Conservation (phyloP, 306 rosid species). For the Vigna radiata region DNA sequence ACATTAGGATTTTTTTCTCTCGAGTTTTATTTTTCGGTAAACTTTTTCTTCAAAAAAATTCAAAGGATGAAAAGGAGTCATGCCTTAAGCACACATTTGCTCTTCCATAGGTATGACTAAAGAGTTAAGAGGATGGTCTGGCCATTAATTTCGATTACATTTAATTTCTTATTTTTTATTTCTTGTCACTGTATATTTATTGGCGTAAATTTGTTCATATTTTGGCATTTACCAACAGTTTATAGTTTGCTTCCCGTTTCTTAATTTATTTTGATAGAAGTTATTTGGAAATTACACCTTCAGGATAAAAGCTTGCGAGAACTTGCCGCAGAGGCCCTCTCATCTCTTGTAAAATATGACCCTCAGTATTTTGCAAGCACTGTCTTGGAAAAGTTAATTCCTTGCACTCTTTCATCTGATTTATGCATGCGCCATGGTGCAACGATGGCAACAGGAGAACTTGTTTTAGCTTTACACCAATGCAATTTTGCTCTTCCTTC, state of each 20-base stretch:
- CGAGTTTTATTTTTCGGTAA: not conserved
- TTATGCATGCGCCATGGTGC: constrained; percentile 98
- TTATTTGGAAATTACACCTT: constrained; percentile 48
- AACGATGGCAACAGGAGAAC: constrained; percentile 83
- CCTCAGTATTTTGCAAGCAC: constrained; percentile 70
- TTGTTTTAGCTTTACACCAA: constrained; percentile 74
- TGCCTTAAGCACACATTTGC: not conserved
- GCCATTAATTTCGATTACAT: constrained; percentile 2
- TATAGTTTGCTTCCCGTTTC: constrained; percentile 22
- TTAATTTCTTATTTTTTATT: constrained; percentile 5
- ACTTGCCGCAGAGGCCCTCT: constrained; percentile 88
- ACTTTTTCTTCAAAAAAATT: not conserved
- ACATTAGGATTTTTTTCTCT: constrained; percentile 1
- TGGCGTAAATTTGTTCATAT: constrained; percentile 31
- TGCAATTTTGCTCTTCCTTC: constrained; percentile 67
- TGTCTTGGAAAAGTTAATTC: constrained; percentile 76
- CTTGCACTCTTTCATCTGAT: constrained; percentile 92
- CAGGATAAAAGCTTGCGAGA: constrained; percentile 98
- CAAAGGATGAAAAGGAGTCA: not conserved
- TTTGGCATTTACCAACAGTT: constrained; percentile 11
- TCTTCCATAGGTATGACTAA: not conserved
- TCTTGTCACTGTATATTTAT: constrained; percentile 24
- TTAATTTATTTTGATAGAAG: constrained; percentile 38
- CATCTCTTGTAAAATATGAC: constrained; percentile 81
- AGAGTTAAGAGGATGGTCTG: constrained; percentile 7